Conservation (phyloP, 768 basidiomycete species). For the Rhizopogon sp. region DNA sequence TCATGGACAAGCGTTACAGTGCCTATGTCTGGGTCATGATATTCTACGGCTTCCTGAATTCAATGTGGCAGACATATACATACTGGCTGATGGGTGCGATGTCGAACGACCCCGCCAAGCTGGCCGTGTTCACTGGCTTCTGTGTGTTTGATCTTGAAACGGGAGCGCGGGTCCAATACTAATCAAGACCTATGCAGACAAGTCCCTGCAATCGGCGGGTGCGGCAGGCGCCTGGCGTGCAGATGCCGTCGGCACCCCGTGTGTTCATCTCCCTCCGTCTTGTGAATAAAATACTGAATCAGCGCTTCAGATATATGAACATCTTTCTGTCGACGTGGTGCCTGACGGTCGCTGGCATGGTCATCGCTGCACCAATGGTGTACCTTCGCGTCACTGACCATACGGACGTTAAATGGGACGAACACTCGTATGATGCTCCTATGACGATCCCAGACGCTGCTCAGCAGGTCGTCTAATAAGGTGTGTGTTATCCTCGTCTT, state of each 20-base stretch:
- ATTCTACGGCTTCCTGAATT: constrained; percentile 63
- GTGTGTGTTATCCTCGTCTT: no score
- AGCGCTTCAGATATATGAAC: constrained; percentile 46
- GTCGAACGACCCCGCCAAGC: constrained; percentile 70
- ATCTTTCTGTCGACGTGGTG: constrained; percentile 66
- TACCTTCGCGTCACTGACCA: constrained; percentile 56
- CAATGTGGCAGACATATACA: constrained; percentile 75
- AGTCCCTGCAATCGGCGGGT: constrained; percentile 69
- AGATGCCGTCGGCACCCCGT: constrained; percentile 60
- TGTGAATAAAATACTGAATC: constrained; percentile 1
- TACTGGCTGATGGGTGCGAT: constrained; percentile 81
- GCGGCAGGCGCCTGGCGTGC: constrained; percentile 64
- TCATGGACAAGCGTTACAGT: constrained; percentile 47
- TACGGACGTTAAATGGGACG: constrained; percentile 44
- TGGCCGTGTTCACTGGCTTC: constrained; percentile 74
- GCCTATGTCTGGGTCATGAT: constrained; percentile 54
- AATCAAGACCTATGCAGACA: constrained; percentile 32
- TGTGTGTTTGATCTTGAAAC: constrained; percentile 40
- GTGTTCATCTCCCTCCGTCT: constrained; percentile 20
- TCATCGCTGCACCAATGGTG: constrained; percentile 65
- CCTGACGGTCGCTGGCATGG: constrained; percentile 52
- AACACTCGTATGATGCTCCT: no score
- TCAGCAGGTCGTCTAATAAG: no score
- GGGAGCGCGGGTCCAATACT: background rate
- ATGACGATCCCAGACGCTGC: no score